Conservation (phyloP, 345 rosid species). For the Corymbia maculata region DNA sequence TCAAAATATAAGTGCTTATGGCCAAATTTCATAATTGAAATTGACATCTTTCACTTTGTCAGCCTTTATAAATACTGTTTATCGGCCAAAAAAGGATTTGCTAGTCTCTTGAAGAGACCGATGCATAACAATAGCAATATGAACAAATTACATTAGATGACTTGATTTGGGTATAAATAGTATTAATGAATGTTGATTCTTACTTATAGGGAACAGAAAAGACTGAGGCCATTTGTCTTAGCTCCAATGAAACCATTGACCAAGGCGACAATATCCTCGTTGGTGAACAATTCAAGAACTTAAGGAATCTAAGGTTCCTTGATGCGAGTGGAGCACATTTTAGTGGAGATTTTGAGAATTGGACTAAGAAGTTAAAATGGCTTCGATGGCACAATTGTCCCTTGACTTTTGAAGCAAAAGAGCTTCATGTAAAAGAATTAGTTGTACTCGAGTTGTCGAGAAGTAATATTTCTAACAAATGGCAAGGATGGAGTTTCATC, state of each 20-base stretch:
- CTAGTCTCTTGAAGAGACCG: background rate
- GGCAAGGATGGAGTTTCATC: background rate
- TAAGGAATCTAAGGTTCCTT: background rate
- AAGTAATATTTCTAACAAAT: background rate
- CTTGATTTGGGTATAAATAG: background rate
- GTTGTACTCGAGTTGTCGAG: background rate
- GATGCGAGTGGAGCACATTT: background rate
- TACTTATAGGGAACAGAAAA: background rate
- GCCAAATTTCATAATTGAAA: background rate
- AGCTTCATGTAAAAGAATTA: background rate
- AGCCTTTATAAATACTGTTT: background rate
- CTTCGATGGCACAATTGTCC: background rate
- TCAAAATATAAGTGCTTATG: background rate
- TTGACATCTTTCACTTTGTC: background rate
- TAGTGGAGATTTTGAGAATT: background rate
- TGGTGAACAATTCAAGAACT: background rate
- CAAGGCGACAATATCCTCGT: rapidly evolving
- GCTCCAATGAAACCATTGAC: background rate
- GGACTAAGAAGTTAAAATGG: background rate
- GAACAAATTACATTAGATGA: background rate
- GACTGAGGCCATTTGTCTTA: background rate
- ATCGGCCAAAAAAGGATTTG: background rate
- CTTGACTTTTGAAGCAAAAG: background rate
- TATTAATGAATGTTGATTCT: background rate
- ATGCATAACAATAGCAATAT: background rate